Evolutionary conservation across 2,329 filamentous ascomycete genomes (phyloP).

Genomic region (Trichoderma sp.): DNA sequence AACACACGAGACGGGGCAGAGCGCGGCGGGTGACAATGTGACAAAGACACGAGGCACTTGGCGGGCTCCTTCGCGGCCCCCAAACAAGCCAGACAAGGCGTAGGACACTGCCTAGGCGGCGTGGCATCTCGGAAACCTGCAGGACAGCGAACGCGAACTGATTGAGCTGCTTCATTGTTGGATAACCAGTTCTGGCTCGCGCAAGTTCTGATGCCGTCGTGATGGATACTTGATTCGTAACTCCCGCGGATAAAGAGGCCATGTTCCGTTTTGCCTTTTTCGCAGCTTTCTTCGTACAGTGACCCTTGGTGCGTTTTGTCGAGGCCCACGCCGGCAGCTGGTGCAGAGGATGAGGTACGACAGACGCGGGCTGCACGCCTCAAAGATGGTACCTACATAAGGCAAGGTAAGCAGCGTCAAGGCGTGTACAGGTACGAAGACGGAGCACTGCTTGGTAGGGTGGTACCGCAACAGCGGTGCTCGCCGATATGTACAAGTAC

Average conservation of each 20-base stretch:
- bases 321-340: conserved; percentile 19
- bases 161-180: conserved; percentile 3
- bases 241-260: conserved; percentile 21
- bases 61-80: neutral
- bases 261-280: conserved; percentile 24
- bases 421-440: neutral
- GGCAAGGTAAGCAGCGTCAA: conserved; percentile 6
- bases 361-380: conserved; percentile 22
- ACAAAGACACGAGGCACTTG: neutral
- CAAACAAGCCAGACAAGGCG: conserved; percentile 10
- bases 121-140: conserved; percentile 14
- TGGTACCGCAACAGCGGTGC: neutral
- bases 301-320: conserved; percentile 5
- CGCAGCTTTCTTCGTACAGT: neutral
- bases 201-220: conserved; percentile 1
- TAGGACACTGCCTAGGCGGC: neutral
- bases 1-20: conserved; percentile 6
- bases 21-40: conserved; percentile 7
- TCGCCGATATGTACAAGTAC: neutral
- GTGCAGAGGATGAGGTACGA: conserved; percentile 25
- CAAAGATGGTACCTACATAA: conserved; percentile 25
- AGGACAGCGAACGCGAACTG: conserved; percentile 3
- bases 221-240: conserved; percentile 19
- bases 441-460: no score
- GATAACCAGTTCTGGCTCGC: conserved; percentile 1